Evolutionary conservation across 2,329 filamentous ascomycete genomes (phyloP), one percentile per base, ranked within the genome.

Genomic region (Trichophyton verrucosum): DNA sequence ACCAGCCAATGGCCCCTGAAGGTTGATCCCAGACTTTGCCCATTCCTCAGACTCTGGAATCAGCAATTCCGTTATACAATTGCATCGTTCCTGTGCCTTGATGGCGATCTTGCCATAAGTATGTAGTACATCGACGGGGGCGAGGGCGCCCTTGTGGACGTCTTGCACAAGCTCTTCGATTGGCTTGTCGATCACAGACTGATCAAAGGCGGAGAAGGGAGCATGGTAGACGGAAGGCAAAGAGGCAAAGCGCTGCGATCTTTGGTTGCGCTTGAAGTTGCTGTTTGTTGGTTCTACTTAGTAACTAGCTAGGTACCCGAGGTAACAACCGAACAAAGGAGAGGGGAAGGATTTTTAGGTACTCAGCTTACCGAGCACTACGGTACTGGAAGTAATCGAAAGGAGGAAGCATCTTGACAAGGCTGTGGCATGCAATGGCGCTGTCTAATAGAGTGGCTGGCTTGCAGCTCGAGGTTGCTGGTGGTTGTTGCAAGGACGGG

Each of bases 1-100:
- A 15, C 91, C 91, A 0, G 91, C 91, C 36, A 96, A 76, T 0
- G 91, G 89, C 0, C 91, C 91, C 68, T 87, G 82, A 36, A 92
- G 75, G 70, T 96, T 91, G 70, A 86, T 75, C 13, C 80, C 76
- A 22, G 77, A 78, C 30, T 79, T 74, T 13, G 78, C 72, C 89
- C 90, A 96, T 60, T 78, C 74, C 73, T 95, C 89, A 0, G 90
- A 89, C 60, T 86, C 86, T 0, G 83, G 79, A 42, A 96, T 81
- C 76, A 96, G 82, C 61, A 96, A 78, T 74, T 96, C 91, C 0
- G 92, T 96, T 11, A 95, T 75, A 69, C 89, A 95, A 72, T 96
- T 96, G 1, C 91, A 96, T 74, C 87, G 87, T 64, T 86, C 81
- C 40, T 96, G 92, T 1, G 90, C 91, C 69, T 85, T 86, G 59